Percentiles rank a stretch among this genome's conserved stretches.
phyloP scores from a whole-genome alignment of 139 green algal genomes.

The Chlorella sp. region DNA sequence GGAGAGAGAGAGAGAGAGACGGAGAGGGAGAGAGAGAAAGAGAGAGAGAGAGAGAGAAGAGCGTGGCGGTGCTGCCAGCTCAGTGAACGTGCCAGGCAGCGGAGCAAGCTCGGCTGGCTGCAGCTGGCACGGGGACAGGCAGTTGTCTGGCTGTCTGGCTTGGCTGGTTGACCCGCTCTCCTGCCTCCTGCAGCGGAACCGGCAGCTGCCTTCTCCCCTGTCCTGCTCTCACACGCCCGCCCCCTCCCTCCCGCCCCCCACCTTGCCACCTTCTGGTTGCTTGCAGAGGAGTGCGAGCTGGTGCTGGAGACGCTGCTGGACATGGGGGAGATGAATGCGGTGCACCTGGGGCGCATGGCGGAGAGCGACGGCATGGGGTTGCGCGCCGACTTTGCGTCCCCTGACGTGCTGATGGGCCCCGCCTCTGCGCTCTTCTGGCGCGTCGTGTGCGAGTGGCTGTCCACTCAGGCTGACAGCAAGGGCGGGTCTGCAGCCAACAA shows the following conservation, averaged over 20 bases:
- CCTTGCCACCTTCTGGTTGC: neutral
- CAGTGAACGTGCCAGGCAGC: no score
- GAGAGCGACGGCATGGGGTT: constrained; percentile 43
- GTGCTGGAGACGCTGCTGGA: constrained; percentile 54
- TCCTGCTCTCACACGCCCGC: neutral
- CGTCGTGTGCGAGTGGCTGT: constrained; percentile 55
- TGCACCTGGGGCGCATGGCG: constrained; percentile 36
- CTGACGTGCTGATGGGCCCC: neutral
- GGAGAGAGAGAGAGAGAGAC: no score
- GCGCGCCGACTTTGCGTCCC: constrained; percentile 22
- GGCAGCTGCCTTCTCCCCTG: no score
- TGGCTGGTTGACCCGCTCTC: no score
- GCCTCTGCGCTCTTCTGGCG: constrained; percentile 36
- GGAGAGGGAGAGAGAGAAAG: no score
- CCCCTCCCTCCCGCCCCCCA: neutral
- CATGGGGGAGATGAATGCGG: constrained; percentile 36
- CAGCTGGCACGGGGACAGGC: neutral
- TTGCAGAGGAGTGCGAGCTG: constrained; percentile 50
- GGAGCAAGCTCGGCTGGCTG: no score
- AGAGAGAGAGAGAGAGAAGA: no score
- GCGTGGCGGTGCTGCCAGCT: no score
- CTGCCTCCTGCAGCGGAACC: no score
- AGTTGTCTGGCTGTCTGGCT: neutral
- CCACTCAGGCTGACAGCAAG: constrained; percentile 27
- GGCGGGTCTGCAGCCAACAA: constrained; percentile 55